phyloP scores from a whole-genome alignment of 1,284 basidiomycete genomes.

The Erythrobasidium hasegawianum region DNA sequence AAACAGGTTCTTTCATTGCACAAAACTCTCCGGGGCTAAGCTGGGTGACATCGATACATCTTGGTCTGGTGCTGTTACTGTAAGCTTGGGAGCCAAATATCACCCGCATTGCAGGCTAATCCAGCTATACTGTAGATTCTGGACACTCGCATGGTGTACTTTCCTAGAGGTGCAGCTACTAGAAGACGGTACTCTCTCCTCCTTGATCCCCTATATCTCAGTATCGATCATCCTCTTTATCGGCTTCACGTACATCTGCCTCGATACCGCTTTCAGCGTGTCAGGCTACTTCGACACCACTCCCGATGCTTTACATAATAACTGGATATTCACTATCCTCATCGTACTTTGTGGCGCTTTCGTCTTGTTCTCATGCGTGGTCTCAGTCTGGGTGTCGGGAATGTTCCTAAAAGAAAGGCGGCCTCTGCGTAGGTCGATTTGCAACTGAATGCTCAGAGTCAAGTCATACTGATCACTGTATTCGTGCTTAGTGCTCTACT shows the following conservation, averaged over 20 bases:
- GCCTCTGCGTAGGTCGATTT: slow-evolving; percentile 43
- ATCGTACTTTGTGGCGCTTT: slow-evolving; percentile 42
- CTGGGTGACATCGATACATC: slow-evolving; percentile 32
- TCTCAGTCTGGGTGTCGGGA: slow-evolving; percentile 40
- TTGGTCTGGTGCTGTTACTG: slow-evolving; percentile 27
- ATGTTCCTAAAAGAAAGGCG: slow-evolving; percentile 43
- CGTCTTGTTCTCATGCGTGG: slow-evolving; percentile 40
- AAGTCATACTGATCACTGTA: background rate
- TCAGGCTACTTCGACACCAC: slow-evolving; percentile 44
- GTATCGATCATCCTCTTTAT: slow-evolving; percentile 38
- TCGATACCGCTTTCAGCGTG: slow-evolving; percentile 45
- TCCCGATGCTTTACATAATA: slow-evolving; percentile 39
- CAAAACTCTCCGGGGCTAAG: slow-evolving; percentile 24
- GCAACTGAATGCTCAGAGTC: too few relatives aligned
- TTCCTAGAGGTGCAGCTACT: slow-evolving; percentile 45
- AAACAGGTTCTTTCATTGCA: slow-evolving; percentile 13
- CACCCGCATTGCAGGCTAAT: too few relatives aligned
- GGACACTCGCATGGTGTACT: slow-evolving; percentile 38
- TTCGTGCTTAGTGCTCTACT: slow-evolving; percentile 32
- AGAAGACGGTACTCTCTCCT: slow-evolving; percentile 44
- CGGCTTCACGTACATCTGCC: slow-evolving; percentile 43
- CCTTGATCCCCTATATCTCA: slow-evolving; percentile 34
- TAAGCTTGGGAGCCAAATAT: background rate
- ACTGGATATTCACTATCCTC: slow-evolving; percentile 44
- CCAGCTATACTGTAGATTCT: slow-evolving; percentile 12